A percentile compares a stretch with the other conserved stretches of the same genome.
Evolutionary conservation across 2,329 filamentous ascomycete species (phyloP).

Genomic region (Calonectria honghensis): DNA sequence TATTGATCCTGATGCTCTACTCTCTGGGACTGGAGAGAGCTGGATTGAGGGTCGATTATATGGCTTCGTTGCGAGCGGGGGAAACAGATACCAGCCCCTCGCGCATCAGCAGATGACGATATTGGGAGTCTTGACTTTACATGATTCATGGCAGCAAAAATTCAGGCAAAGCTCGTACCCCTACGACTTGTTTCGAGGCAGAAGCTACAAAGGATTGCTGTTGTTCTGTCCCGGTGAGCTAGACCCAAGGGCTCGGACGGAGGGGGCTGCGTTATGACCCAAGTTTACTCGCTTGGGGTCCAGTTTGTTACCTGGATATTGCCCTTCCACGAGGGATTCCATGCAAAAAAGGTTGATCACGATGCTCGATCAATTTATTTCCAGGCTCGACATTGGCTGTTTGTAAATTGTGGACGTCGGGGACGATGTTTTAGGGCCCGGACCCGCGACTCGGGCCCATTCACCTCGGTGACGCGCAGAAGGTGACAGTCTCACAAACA

Average conservation of each 20-base stretch:
- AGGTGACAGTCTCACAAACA: slow-evolving; percentile 18
- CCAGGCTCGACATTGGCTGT: neutral
- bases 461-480: slow-evolving; percentile 20
- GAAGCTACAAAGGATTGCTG: slow-evolving; percentile 20
- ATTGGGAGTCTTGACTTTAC: slow-evolving; percentile 7
- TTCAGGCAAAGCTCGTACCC: neutral
- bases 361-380: slow-evolving; percentile 24
- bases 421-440: slow-evolving; percentile 24
- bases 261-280: slow-evolving; percentile 28
- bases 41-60: slow-evolving; percentile 22
- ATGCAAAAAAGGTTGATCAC: slow-evolving; percentile 24
- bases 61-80: slow-evolving; percentile 19
- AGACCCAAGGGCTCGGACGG: slow-evolving; percentile 13
- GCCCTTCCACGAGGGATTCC: slow-evolving; percentile 15
- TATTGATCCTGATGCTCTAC: neutral
- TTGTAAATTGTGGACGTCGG: neutral
- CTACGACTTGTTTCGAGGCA: neutral
- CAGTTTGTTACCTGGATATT: slow-evolving; percentile 16
- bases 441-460: slow-evolving; percentile 12
- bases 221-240: slow-evolving; percentile 24
- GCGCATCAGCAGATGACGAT: slow-evolving; percentile 20
- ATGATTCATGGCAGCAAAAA: slow-evolving; percentile 19
- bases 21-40: neutral
- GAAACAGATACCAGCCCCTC: slow-evolving; percentile 17
- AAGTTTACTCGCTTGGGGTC: slow-evolving; percentile 20